Evolutionary conservation across 306 rosid species (phyloP).

Genomic region (Arachis hypogaea): DNA sequence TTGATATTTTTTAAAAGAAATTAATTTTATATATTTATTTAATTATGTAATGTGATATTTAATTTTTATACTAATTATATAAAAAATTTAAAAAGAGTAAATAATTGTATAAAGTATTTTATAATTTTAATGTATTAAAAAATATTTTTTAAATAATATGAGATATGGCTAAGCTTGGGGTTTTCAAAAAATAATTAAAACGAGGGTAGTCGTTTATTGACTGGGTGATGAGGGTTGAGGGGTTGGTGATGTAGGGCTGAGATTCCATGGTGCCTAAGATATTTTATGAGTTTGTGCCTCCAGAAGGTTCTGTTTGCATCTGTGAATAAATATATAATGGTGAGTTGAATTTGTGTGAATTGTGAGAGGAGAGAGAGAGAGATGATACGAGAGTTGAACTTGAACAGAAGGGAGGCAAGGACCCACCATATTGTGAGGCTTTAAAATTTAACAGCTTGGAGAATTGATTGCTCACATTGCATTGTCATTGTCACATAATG

Average conservation of each 20-base stretch:
- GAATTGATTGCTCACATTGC: conserved; percentile 31
- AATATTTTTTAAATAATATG: background rate
- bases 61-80: background rate
- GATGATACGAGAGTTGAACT: too few relatives aligned
- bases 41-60: too few relatives aligned
- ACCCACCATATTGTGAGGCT: conserved; percentile 29
- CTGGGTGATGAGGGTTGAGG: conserved; percentile 17
- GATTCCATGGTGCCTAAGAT: conserved; percentile 61
- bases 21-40: too few relatives aligned
- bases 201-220: conserved; percentile 12
- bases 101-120: too few relatives aligned
- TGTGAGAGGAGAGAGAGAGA: background rate
- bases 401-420: background rate
- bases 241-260: conserved; percentile 56
- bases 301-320: conserved; percentile 73
- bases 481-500: conserved; percentile 34
- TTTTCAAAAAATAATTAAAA: background rate
- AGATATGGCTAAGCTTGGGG: background rate
- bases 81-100: too few relatives aligned
- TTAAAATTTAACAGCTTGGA: conserved; percentile 28
- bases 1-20: background rate
- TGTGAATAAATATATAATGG: conserved; percentile 31
- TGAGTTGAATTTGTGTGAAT: conserved; percentile 19
- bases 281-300: conserved; percentile 61
- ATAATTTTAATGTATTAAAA: too few relatives aligned